Percentiles rank a stretch among this genome's conserved stretches.
Evolutionary conservation across 2,329 filamentous ascomycete species (phyloP).

Genomic region (Aspergillus sp.): DNA sequence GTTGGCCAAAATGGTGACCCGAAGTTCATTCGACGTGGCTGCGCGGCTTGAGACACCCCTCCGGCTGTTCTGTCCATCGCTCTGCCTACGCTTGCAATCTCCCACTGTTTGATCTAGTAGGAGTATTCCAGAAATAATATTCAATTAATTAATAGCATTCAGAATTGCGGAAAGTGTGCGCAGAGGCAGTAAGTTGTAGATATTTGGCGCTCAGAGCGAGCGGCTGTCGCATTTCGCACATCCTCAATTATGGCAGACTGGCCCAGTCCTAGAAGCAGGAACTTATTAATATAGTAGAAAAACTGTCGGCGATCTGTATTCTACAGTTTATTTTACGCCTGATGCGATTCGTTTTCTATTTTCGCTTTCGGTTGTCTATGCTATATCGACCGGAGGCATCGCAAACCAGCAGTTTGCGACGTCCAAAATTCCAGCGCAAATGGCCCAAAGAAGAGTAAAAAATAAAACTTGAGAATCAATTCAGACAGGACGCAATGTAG

Average conservation of each 20-base stretch:
- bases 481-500: not conserved
- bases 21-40: constrained; percentile 33
- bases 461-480: constrained; percentile 4
- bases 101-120: constrained; percentile 1
- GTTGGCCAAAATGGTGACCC: constrained; percentile 18
- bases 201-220: constrained; percentile 5
- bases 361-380: not conserved
- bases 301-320: constrained; percentile 5
- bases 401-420: constrained; percentile 18
- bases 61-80: constrained; percentile 13
- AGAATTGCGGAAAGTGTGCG: not conserved
- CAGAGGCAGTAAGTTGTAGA: not conserved
- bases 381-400: not conserved
- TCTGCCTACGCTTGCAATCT: not conserved
- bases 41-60: constrained; percentile 25
- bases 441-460: not conserved
- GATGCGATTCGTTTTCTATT: not conserved
- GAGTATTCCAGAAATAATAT: not conserved
- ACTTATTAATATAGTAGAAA: not conserved
- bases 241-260: not conserved
- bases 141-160: not conserved
- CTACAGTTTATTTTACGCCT: not conserved
- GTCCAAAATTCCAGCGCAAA: constrained; percentile 11
- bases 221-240: constrained; percentile 13
- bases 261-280: not conserved